These are phyloP conservation scores for Silene noctiflora DNA, from an alignment of 179 eudicot genomes.

Conservation along the genomic window DNA sequence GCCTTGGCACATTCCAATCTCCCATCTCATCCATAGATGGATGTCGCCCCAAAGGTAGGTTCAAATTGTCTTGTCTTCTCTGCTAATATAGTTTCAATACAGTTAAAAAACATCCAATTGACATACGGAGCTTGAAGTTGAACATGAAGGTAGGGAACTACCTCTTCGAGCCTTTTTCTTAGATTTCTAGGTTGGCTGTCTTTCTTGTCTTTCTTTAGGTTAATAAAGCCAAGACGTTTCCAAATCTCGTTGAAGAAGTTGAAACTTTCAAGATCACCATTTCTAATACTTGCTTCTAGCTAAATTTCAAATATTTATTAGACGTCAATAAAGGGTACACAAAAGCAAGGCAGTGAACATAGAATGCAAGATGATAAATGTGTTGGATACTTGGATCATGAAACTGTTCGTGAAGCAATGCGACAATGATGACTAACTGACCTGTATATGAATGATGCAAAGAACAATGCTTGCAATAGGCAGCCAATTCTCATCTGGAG, in stretches of 20 bases:
- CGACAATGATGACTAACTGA: conserved; percentile 14
- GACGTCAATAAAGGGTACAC: not conserved
- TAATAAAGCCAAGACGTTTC: conserved; percentile 35
- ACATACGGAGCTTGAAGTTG: not conserved
- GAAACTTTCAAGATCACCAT: conserved; percentile 65
- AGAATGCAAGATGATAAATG: not conserved
- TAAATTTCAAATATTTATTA: conserved; percentile 16
- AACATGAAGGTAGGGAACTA: conserved; percentile 16
- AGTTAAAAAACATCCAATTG: conserved; percentile 5
- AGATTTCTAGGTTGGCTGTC: conserved; percentile 20
- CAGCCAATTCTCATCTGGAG: conserved; percentile 90
- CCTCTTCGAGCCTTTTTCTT: conserved; percentile 33
- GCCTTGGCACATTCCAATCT: conserved; percentile 48
- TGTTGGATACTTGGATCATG: not conserved
- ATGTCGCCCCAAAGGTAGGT: conserved; percentile 48
- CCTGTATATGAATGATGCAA: conserved; percentile 84
- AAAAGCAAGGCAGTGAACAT: not conserved
- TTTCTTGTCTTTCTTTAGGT: conserved; percentile 41
- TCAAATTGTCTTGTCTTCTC: conserved; percentile 28
- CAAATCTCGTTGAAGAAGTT: conserved; percentile 43
- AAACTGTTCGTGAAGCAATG: not conserved
- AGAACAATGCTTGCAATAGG: conserved; percentile 85
- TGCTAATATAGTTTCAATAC: conserved; percentile 29
- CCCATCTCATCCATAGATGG: conserved; percentile 42
- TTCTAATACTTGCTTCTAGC: conserved; percentile 75